Base-by-base conservation (phyloP, 2,329 filamentous ascomycete genomes). In the Boeremia exigua region DNA sequence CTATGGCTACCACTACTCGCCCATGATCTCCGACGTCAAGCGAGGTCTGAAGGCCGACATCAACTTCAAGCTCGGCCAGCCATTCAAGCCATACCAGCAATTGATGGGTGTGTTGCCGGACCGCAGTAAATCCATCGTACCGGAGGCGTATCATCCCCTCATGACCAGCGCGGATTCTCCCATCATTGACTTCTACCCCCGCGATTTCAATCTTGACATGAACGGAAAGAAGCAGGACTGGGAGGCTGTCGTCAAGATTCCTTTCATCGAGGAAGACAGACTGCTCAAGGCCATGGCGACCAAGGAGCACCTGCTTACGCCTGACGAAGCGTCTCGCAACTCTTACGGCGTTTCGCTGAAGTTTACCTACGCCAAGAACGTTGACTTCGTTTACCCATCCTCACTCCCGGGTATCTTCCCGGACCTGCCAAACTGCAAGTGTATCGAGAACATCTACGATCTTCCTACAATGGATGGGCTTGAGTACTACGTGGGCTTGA, bases 201-300 rank as follows among this genome's bases (percentile, higher is more conserved):
- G 94, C 66, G 95, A 99, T 68, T 99, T 99, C 69, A 92, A 96
- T 63, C 82, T 99, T 36, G 96, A 99, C 73, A 98, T 99, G 95
- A 98, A 99, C 67, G 96, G 95, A 56, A 99, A 99, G 81, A 99
- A 96, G 80, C 96, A 96, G 90, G 96, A 99, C 61, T 99, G 95
- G 95, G 95, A 99, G 74, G 95, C 95, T 27, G 94, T 99, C 33
- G 92, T 99, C 62, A 99, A 98, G 77, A 99, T 99, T 70, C 95
- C 95, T 0, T 99, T 99, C 77, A 99, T 99, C 61, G 92, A 99
- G 55, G 94, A 99, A 75, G 86, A 89, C 67, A 86, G 95, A 25
- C 81, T 99, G 2, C 81, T 99, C 51, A 79, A 82, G 33, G 95
- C 94, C 7, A 97, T 99, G 90, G 88, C 84, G 14, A 88, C 92